Percentiles rank a stretch among this genome's conserved stretches.
Conservation (phyloP, 345 rosid species). For the Gossypium rotundifolium region DNA sequence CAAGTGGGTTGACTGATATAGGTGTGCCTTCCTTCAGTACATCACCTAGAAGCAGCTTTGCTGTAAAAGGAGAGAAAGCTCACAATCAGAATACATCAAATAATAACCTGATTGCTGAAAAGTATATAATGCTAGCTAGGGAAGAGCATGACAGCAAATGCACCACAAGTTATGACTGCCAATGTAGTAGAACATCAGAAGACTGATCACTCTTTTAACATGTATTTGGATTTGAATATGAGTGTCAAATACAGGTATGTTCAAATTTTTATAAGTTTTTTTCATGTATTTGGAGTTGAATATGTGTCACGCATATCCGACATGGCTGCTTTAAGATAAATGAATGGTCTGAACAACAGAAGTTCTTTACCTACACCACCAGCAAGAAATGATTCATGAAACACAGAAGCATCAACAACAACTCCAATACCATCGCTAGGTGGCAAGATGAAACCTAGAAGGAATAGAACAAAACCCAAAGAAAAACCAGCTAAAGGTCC, state of each 20-base stretch:
- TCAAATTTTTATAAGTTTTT: not conserved
- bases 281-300: not conserved
- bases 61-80: conserved; percentile 28
- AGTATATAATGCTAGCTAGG: not conserved
- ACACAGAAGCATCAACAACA: conserved; percentile 82
- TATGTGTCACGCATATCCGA: not conserved
- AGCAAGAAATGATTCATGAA: conserved; percentile 83
- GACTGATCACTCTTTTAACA: not conserved
- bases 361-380: conserved; percentile 76
- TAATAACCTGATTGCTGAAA: not conserved
- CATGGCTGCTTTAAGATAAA: not conserved
- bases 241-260: not conserved
- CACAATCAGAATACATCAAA: conserved; percentile 9
- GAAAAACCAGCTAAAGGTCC: conserved; percentile 95
- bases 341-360: not conserved
- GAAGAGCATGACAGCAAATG: not conserved
- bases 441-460: conserved; percentile 76
- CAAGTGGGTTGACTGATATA: conserved; percentile 75
- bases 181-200: not conserved
- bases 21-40: conserved; percentile 83
- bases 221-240: not conserved
- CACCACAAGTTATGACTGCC: not conserved
- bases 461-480: conserved; percentile 67
- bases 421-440: conserved; percentile 84
- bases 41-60: conserved; percentile 82